Conservation (phyloP, 192 early-diverging fungal species). For the Polychytrium aggregatum region DNA sequence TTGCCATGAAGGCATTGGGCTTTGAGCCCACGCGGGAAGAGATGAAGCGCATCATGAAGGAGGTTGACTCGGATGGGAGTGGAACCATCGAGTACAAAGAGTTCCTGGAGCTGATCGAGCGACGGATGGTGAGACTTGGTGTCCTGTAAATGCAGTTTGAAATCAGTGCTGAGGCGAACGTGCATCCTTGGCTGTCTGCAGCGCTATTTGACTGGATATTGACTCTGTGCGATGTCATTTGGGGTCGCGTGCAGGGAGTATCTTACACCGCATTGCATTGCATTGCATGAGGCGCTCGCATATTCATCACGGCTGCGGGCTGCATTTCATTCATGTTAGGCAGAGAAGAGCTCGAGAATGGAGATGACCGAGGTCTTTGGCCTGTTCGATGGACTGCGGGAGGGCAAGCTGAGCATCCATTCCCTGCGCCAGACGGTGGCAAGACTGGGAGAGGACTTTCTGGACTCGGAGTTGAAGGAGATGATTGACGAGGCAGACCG, state of each 20-base stretch:
- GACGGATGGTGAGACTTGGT: conserved; percentile 59
- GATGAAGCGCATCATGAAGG: conserved; percentile 82
- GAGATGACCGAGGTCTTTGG: conserved; percentile 54
- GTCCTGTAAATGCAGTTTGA: conserved; percentile 39
- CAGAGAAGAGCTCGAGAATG: conserved; percentile 42
- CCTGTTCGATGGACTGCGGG: conserved; percentile 49
- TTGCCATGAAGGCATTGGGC: conserved; percentile 51
- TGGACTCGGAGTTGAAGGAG: conserved; percentile 32
- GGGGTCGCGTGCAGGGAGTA: background rate
- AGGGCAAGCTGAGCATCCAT: background rate
- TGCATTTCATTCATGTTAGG: conserved; percentile 14
- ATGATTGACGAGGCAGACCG: conserved; percentile 42
- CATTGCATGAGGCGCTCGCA: conserved; percentile 2
- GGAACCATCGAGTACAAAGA: conserved; percentile 92
- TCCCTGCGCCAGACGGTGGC: background rate
- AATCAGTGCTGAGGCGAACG: conserved; percentile 29
- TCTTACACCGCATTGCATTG: conserved; percentile 18
- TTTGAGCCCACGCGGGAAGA: conserved; percentile 36
- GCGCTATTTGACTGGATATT: conserved; percentile 28
- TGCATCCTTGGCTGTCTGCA: conserved; percentile 33
- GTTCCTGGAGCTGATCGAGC: conserved; percentile 87
- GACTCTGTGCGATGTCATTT: conserved; percentile 1
- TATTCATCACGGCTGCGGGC: background rate
- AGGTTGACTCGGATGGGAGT: conserved; percentile 89
- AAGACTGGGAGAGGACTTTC: conserved; percentile 28